Percentiles rank a stretch among this genome's conserved stretches.
Conservation (phyloP, 2,329 filamentous ascomycete genomes). For the Daldinia sp. region DNA sequence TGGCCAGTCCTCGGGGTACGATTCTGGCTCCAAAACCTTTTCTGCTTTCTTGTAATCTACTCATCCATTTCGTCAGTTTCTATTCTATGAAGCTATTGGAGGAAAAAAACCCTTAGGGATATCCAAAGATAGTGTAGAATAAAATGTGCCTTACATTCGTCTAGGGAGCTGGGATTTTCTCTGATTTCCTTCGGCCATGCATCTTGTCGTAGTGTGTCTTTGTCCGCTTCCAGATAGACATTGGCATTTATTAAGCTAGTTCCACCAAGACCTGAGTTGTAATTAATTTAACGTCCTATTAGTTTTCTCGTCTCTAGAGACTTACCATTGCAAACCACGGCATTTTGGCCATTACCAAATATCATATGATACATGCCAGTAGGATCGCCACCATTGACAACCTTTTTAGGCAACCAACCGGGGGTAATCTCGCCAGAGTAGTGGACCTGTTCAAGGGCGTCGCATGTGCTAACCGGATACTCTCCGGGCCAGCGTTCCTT, state of each 20-base stretch:
- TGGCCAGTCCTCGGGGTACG: conserved; percentile 67
- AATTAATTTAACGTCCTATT: conserved; percentile 2
- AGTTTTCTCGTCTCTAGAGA: conserved; percentile 11
- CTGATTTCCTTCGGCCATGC: conserved; percentile 68
- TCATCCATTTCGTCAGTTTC: conserved; percentile 6
- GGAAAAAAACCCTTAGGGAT: not conserved
- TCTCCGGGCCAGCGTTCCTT: conserved; percentile 73
- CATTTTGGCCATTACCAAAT: conserved; percentile 70
- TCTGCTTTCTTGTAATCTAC: conserved; percentile 65
- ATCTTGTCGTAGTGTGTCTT: conserved; percentile 59
- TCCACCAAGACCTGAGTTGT: conserved; percentile 64
- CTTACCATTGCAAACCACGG: conserved; percentile 65
- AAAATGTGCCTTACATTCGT: conserved; percentile 55
- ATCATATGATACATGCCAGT: conserved; percentile 71
- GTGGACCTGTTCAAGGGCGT: conserved; percentile 62
- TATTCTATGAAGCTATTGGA: not conserved
- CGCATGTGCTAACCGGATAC: conserved; percentile 60
- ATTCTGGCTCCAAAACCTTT: conserved; percentile 64
- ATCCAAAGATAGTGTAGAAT: not conserved
- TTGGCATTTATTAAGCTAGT: conserved; percentile 74
- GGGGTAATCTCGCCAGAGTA: conserved; percentile 63
- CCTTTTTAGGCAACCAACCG: conserved; percentile 51
- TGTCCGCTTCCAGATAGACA: conserved; percentile 68
- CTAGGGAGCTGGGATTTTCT: conserved; percentile 51
- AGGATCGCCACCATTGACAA: conserved; percentile 59